Conservation (phyloP, 2,329 filamentous ascomycete species). For the Hypomyces perniciosus region DNA sequence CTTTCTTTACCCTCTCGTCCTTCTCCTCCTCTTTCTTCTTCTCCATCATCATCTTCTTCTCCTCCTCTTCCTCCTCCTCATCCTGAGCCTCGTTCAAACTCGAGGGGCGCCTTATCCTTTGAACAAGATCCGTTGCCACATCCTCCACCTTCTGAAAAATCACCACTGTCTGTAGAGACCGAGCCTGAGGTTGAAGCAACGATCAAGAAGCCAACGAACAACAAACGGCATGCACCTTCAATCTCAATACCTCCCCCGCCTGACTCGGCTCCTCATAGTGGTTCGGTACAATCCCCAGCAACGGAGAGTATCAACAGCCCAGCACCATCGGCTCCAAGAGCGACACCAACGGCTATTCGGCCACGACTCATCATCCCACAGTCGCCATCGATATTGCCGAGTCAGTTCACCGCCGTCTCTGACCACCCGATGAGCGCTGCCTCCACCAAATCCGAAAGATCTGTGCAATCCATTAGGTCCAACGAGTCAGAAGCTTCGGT, state of each 20-base stretch:
- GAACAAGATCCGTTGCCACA: not conserved
- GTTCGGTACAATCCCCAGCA: not conserved
- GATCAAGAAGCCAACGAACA: not conserved
- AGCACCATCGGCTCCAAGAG: slow-evolving; percentile 30
- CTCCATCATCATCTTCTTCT: too few species aligned
- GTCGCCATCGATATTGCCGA: slow-evolving; percentile 13
- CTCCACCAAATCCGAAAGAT: slow-evolving; percentile 18
- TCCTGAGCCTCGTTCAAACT: too few species aligned
- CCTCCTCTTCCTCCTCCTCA: too few species aligned
- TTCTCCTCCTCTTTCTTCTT: too few species aligned
- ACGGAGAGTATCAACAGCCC: slow-evolving; percentile 15
- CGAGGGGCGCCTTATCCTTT: too few species aligned
- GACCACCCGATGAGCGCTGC: slow-evolving; percentile 15
- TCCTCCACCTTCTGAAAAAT: not conserved
- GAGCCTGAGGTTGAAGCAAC: not conserved
- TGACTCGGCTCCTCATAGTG: not conserved
- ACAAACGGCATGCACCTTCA: not conserved
- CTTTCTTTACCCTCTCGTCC: too few species aligned
- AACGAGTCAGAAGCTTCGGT: slow-evolving; percentile 19
- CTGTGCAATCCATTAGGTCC: slow-evolving; percentile 18
- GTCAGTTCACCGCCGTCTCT: not conserved
- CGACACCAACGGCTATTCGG: slow-evolving; percentile 24
- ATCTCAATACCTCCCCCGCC: not conserved
- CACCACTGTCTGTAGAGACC: not conserved
- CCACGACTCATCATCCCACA: slow-evolving; percentile 26